Evolutionary conservation across 495 filamentous ascomycete species (phyloP), one percentile per base, ranked within the genome.

Genomic region (Aspergillus ostianus): DNA sequence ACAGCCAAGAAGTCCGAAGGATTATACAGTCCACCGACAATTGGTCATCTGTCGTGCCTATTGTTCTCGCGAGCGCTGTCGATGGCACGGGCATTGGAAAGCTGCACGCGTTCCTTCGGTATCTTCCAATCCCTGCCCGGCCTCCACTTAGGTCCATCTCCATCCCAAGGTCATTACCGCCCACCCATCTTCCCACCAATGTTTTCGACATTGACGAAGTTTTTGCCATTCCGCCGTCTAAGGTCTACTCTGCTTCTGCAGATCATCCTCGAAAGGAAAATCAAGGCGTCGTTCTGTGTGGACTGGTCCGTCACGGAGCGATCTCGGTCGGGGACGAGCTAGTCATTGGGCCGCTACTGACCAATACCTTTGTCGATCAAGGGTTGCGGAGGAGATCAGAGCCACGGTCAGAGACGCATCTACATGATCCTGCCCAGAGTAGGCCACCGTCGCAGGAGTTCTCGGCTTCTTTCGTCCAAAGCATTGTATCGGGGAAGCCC

Each of bases 121-220:
- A 81, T 57, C 80, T 98, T 19, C 93, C 95, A 0, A 77, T 94
- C 27, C 90, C 91, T 1, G 65, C 74, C 4, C 65, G 73, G 4
- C 84, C 84, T 29, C 80, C 80, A 0, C 67, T 72, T 21, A 70
- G 72, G 58, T 56, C 47, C 27, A 57, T 71, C 7, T 58, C 44
- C 2, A 8, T 73, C n/a, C 50, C 68, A 8, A 64, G 62, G 26
- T 21, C 57, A 23, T 8, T 59, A 4, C 13, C 55, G 19, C 61
- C 74, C 0, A 70, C 78, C 20, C 74, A 79, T 27, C 77, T 66
- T 21, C 80, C 82, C 5, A 66, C 72, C 1, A 80, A 79, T 21
- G 65, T 96, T 2, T 97, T 97, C 64, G 90, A 96, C 67, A 83
- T 97, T 20, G 94, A 97, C 67, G 94, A 97, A 59, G 84, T 88